These are phyloP conservation scores for Hamamelis virginiana DNA, from an alignment of 164 flowering plant species.

Conservation along the genomic window DNA sequence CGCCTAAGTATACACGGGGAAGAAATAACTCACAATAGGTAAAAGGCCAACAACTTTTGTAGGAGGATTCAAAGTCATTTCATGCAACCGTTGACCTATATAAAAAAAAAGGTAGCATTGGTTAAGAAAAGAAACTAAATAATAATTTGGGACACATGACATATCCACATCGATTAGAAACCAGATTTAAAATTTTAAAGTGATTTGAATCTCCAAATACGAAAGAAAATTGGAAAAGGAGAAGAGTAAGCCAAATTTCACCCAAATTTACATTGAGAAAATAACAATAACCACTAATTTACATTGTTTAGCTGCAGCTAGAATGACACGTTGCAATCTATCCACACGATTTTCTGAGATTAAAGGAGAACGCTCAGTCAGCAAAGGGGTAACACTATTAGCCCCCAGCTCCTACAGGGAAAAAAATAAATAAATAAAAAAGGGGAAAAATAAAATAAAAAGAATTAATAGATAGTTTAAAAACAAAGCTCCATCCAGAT, in stretches of 20 bases:
- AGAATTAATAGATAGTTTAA: conserved; percentile 4
- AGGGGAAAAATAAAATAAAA: no score
- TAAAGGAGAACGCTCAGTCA: conserved; percentile 80
- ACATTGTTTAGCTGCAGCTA: conserved; percentile 93
- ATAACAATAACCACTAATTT: conserved; percentile 3
- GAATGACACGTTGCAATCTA: conserved; percentile 70
- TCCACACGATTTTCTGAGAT: conserved; percentile 79
- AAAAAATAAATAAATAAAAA: background rate
- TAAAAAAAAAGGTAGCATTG: background rate
- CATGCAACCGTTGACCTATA: conserved; percentile 92
- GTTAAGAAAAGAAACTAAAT: background rate
- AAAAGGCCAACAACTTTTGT: conserved; percentile 43
- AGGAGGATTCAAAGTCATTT: conserved; percentile 80
- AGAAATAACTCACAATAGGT: conserved; percentile 58
- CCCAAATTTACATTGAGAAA: background rate
- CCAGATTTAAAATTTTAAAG: background rate
- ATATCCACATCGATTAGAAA: background rate
- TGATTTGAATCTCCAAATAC: background rate
- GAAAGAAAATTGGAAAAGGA: background rate
- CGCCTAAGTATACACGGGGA: background rate
- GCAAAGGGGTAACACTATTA: conserved; percentile 76
- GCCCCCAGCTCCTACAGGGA: conserved; percentile 82
- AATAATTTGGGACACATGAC: background rate
- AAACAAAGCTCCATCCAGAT: background rate
- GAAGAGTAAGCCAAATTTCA: background rate